phyloP scores from a whole-genome alignment of 768 basidiomycete species.

The Mycena filopes region DNA sequence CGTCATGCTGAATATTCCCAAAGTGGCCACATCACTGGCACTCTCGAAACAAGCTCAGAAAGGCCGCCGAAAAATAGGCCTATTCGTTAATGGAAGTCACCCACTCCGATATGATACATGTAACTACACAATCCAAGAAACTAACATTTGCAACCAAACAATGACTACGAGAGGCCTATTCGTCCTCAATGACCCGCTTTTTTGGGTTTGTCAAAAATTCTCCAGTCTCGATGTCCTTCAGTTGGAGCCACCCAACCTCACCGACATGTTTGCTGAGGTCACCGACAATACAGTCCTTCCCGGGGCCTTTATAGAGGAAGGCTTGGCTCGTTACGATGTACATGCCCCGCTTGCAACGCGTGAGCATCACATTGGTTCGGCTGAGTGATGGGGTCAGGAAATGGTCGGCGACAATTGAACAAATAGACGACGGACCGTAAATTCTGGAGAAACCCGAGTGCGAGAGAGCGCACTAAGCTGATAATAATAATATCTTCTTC shows the following conservation, averaged over 20 bases:
- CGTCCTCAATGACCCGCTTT: constrained; percentile 17
- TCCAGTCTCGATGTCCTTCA: constrained; percentile 51
- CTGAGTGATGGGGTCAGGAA: constrained; percentile 15
- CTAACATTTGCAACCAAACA: constrained; percentile 12
- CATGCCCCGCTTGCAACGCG: constrained; percentile 83
- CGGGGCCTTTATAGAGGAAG: constrained; percentile 67
- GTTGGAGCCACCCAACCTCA: constrained; percentile 49
- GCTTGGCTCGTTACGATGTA: constrained; percentile 71
- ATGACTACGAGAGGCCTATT: background rate
- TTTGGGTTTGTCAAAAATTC: constrained; percentile 39
- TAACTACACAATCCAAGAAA: constrained; percentile 17
- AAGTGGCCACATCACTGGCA: too few relatives aligned
- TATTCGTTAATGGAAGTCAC: too few relatives aligned
- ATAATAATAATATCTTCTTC: constrained; percentile 84
- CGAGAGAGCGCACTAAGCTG: constrained; percentile 69
- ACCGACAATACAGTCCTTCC: constrained; percentile 58
- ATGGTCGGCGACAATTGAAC: background rate
- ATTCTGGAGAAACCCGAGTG: constrained; percentile 75
- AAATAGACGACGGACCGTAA: constrained; percentile 44
- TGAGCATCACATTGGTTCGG: constrained; percentile 90
- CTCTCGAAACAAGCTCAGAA: too few relatives aligned
- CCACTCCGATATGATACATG: constrained; percentile 21
- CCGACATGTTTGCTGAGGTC: constrained; percentile 51
- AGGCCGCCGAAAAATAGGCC: too few relatives aligned
- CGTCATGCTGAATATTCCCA: too few relatives aligned